A percentile compares a stretch with the other conserved stretches of the same genome.
These are phyloP conservation scores for Exophiala calicioides DNA, from an alignment of 2,329 filamentous ascomycete genomes.

Conservation along the genomic window DNA sequence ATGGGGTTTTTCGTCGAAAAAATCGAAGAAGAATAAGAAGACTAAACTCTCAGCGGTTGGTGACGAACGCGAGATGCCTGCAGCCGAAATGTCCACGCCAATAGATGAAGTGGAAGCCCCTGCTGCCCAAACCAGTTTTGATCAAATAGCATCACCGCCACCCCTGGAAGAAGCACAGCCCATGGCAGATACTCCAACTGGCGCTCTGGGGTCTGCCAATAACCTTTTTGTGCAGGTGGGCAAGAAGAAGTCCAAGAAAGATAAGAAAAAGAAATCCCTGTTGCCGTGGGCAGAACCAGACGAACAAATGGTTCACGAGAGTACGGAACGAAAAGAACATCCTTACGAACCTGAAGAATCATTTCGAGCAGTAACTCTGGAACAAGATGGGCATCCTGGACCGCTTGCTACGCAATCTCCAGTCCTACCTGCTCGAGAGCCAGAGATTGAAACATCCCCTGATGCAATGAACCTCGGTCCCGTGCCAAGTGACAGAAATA, in stretches of 20 bases:
- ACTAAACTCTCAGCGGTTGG: too few species aligned
- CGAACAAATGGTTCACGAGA: background rate
- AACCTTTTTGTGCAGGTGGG: constrained; percentile 29
- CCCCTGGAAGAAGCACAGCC: constrained; percentile 4
- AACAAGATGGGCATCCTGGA: too few species aligned
- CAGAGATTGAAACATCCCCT: background rate
- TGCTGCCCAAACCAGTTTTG: constrained; percentile 7
- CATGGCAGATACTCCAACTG: background rate
- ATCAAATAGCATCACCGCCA: constrained; percentile 1
- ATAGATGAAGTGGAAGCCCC: constrained; percentile 11
- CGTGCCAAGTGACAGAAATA: too few species aligned
- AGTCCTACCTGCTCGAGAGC: background rate
- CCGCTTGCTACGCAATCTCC: background rate
- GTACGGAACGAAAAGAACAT: background rate
- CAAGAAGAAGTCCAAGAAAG: constrained; percentile 34
- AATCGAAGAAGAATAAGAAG: too few species aligned
- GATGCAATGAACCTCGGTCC: background rate
- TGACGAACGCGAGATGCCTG: constrained; percentile 3
- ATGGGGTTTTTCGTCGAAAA: too few species aligned
- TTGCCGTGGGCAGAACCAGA: constrained; percentile 11
- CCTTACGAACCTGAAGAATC: background rate
- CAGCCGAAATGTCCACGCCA: constrained; percentile 4
- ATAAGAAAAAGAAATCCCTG: constrained; percentile 20
- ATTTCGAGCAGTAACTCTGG: background rate
- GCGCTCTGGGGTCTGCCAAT: background rate